These are phyloP conservation scores for Podaxis sp. DNA, from an alignment of 768 basidiomycete genomes.

Conservation along the genomic window DNA sequence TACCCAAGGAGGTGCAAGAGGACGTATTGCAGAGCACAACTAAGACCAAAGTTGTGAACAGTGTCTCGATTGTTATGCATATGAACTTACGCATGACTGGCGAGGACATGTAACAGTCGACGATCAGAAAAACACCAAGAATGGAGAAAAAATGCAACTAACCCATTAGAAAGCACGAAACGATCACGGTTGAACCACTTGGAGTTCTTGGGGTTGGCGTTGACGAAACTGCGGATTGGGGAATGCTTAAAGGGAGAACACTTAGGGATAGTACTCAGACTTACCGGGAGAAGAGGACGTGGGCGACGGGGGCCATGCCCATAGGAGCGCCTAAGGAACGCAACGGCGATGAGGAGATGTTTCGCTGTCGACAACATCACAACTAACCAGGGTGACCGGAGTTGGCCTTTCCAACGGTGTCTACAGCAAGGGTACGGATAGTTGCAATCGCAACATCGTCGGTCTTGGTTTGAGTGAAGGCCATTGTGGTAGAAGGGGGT, in stretches of 20 bases:
- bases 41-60: constrained; percentile 24
- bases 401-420: constrained; percentile 83
- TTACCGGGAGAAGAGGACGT: constrained; percentile 75
- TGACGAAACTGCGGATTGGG: constrained; percentile 59
- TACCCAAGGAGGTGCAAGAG: constrained; percentile 90
- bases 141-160: constrained; percentile 23
- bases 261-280: constrained; percentile 1
- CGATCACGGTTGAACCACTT: constrained; percentile 97
- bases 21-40: constrained; percentile 92
- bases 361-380: constrained; percentile 5
- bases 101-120: constrained; percentile 9
- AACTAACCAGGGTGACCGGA: constrained; percentile 82
- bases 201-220: constrained; percentile 82
- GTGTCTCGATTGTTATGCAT: not conserved
- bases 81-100: constrained; percentile 68
- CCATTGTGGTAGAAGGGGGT: constrained; percentile 34
- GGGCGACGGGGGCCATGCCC: constrained; percentile 86
- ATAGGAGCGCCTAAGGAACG: constrained; percentile 74
- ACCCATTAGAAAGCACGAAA: constrained; percentile 96
- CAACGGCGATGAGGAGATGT: constrained; percentile 12
- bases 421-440: constrained; percentile 72
- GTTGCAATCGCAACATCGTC: constrained; percentile 65
- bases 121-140: not conserved
- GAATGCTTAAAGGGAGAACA: not conserved
- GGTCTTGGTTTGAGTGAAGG: constrained; percentile 32